Conservation (phyloP, 345 rosid species). For the Litchi chinensis region DNA sequence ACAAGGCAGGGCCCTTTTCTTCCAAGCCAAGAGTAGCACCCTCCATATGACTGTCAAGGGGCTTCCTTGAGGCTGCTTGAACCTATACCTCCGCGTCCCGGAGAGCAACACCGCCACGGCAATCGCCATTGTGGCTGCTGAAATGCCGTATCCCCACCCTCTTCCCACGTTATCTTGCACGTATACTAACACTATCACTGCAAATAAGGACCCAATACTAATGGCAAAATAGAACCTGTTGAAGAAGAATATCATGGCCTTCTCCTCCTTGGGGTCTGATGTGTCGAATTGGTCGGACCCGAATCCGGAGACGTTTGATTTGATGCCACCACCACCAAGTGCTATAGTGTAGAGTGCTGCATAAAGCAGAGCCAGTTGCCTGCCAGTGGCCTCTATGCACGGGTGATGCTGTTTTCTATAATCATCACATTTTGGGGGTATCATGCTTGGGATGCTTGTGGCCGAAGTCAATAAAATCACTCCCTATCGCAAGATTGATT, state of each 20-base stretch:
- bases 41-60: conserved; percentile 85
- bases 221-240: conserved; percentile 69
- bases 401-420: conserved; percentile 52
- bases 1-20: conserved; percentile 54
- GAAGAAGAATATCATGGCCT: conserved; percentile 78
- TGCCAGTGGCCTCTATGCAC: conserved; percentile 72
- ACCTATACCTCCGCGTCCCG: conserved; percentile 71
- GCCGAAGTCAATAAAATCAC: conserved; percentile 62
- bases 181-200: conserved; percentile 74
- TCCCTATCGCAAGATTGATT: conserved; percentile 44
- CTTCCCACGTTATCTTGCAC: conserved; percentile 89
- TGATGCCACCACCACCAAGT: conserved; percentile 87
- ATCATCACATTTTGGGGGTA: conserved; percentile 73
- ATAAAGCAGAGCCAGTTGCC: conserved; percentile 68
- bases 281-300: conserved; percentile 89
- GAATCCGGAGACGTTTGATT: conserved; percentile 89
- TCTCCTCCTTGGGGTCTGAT: conserved; percentile 78
- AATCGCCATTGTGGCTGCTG: conserved; percentile 77
- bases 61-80: conserved; percentile 77
- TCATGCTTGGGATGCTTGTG: conserved; percentile 72
- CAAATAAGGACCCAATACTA: conserved; percentile 81
- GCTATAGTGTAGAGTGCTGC: conserved; percentile 82
- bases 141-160: conserved; percentile 93
- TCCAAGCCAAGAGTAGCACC: conserved; percentile 74
- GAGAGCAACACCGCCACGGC: conserved; percentile 58